Percentiles rank a stretch among this genome's conserved stretches.
Conservation (phyloP, 441 rosid genomes). For the Mallotus repandus region DNA sequence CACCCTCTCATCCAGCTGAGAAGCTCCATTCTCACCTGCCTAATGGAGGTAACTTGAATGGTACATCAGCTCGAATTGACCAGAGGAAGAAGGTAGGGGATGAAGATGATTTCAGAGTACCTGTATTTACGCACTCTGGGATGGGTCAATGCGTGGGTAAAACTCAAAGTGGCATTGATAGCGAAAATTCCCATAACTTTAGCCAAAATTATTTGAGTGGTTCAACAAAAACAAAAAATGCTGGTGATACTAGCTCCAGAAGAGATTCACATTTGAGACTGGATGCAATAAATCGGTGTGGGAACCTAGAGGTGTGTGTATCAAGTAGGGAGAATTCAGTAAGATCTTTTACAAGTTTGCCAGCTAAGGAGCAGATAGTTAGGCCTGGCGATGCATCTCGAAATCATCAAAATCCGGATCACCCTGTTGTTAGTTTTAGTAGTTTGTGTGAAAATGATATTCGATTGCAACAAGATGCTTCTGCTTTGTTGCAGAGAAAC, state of each 20-base stretch:
- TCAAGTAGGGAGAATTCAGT: conserved; percentile 24
- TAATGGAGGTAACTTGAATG: conserved; percentile 37
- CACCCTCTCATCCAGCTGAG: conserved; percentile 34
- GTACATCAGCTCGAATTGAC: conserved; percentile 30
- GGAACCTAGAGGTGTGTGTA: conserved; percentile 28
- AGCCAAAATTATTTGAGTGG: conserved; percentile 19
- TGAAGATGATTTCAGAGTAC: conserved; percentile 78
- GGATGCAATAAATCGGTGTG: conserved; percentile 26
- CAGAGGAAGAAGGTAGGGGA: conserved; percentile 51
- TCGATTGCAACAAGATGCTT: conserved; percentile 34
- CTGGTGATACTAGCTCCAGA: conserved; percentile 20
- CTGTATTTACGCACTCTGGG: conserved; percentile 52
- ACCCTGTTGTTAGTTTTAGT: conserved; percentile 25
- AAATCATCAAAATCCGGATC: conserved; percentile 25
- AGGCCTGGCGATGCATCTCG: conserved; percentile 20
- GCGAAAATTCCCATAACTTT: conserved; percentile 25
- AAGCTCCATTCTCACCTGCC: conserved; percentile 33
- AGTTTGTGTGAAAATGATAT: conserved; percentile 31
- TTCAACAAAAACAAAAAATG: conserved; percentile 25
- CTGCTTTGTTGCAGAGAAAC: conserved; percentile 24
- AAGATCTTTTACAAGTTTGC: conserved; percentile 25
- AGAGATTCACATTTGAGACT: conserved; percentile 26
- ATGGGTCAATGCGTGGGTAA: conserved; percentile 31
- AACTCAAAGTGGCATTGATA: conserved; percentile 31
- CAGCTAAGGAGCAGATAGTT: conserved; percentile 26